Evolutionary conservation across 306 rosid genomes (phyloP), one percentile per base, ranked within the genome.

Genomic region (Leucaena leucocephala): DNA sequence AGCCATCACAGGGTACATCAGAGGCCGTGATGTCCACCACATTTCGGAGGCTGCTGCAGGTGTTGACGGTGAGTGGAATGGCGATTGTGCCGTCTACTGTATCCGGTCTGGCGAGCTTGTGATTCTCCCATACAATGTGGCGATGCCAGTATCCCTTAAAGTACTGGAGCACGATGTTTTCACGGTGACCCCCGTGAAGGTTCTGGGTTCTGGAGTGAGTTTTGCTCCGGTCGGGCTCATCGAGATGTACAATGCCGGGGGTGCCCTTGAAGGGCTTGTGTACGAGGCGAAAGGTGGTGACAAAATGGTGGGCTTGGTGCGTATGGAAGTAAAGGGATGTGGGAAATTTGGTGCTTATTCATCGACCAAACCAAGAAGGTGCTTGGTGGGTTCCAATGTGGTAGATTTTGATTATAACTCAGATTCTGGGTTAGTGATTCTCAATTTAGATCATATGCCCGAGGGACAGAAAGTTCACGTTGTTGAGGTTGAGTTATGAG

Each of bases 191-290:
- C 99, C 99, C 15, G 76, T 95, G 8, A 91, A 85, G 86, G 85
- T 65, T 64, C 72, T 92, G 76, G 84, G 79, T 46, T 33, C 65
- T 14, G 92, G 96, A 2, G 55, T 82, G 52, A 76, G 80, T 15
- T 91, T 95, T 34, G 94, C 97, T 15, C 94, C 98, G 0, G 3
- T 95, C 46, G 98, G 99, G 16, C 94, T 93, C 2, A 49, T 95
- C 14, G 46, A 86, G 72, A 95, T 95, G 99, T 95, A 81, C 85
- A 95, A 95, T 63, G 90, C 93, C 0, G 94, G 98, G 7, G 99
- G 98, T 33, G 93, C 98, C 11, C 76, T 95, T 48, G 91, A 90
- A 75, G 86, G 86, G n/a, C 70, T 95, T 64, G 76, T 67, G 43
- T 95, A 91, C 2, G 87, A 86, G 66, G 67, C 1, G 4, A 61